A percentile compares a stretch with the other conserved stretches of the same genome.
These are phyloP conservation scores for Panus rudis DNA, from an alignment of 768 basidiomycete genomes.

Conservation along the genomic window DNA sequence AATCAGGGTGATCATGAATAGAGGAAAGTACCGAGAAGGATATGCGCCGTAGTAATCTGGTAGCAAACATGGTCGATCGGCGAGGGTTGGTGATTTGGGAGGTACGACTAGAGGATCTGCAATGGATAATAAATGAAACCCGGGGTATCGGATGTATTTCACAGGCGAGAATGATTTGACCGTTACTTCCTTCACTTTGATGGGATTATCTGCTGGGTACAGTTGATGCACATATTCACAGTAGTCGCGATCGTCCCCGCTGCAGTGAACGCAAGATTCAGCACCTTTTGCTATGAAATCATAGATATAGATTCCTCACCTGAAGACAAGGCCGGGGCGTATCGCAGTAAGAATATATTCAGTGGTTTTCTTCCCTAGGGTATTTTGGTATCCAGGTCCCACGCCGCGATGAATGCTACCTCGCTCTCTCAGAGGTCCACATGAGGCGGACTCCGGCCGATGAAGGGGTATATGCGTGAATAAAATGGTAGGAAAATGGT, in stretches of 20 bases:
- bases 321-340: slow-evolving; percentile 65
- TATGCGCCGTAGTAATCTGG: slow-evolving; percentile 65
- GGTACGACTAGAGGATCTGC: slow-evolving; percentile 28
- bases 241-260: slow-evolving; percentile 89
- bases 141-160: slow-evolving; percentile 64
- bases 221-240: slow-evolving; percentile 65
- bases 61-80: slow-evolving; percentile 69
- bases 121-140: slow-evolving; percentile 82
- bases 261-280: slow-evolving; percentile 23
- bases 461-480: slow-evolving; percentile 84
- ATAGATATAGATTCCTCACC: slow-evolving; percentile 36
- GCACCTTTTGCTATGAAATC: no score
- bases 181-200: slow-evolving; percentile 65
- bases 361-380: slow-evolving; percentile 74
- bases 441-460: slow-evolving; percentile 63
- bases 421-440: slow-evolving; percentile 71
- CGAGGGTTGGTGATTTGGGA: slow-evolving; percentile 38
- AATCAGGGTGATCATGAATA: slow-evolving; percentile 46
- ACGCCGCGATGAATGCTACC: slow-evolving; percentile 69
- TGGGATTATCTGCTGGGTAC: slow-evolving; percentile 16
- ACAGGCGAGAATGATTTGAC: slow-evolving; percentile 83
- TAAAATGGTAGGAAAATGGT: slow-evolving; percentile 48
- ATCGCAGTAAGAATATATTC: slow-evolving; percentile 61
- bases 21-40: slow-evolving; percentile 55
- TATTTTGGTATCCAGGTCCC: slow-evolving; percentile 77